Percentiles rank a stretch among this genome's conserved stretches.
Evolutionary conservation across 495 filamentous ascomycete genomes (phyloP).

Genomic region (Aspergillus bertholletiae): DNA sequence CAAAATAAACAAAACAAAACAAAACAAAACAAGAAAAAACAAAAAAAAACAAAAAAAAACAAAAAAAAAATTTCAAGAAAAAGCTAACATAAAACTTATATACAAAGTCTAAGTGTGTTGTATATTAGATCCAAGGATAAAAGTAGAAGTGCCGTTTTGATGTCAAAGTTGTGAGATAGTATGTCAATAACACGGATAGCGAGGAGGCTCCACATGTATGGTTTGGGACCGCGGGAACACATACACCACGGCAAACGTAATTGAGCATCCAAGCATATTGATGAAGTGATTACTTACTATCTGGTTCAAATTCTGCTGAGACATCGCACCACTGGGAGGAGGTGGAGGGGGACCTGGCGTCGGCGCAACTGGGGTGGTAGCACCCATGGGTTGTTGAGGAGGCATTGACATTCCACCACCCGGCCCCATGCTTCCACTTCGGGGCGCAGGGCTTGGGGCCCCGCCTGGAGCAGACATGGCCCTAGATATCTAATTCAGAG

Average conservation of each 20-base stretch:
- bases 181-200: background rate
- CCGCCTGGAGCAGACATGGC: constrained; percentile 47
- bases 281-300: constrained; percentile 63
- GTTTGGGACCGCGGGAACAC: background rate
- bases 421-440: constrained; percentile 52
- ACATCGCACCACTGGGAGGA: constrained; percentile 50
- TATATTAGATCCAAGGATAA: too few species aligned
- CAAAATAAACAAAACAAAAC: background rate
- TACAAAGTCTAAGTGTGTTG: too few species aligned
- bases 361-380: constrained; percentile 34
- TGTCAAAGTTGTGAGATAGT: background rate
- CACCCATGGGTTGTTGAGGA: constrained; percentile 44
- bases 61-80: too few species aligned
- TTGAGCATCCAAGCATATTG: background rate
- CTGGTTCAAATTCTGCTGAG: constrained; percentile 88
- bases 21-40: too few species aligned
- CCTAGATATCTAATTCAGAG: background rate
- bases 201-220: background rate
- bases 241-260: background rate
- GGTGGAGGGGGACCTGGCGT: constrained; percentile 37
- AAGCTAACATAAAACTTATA: too few species aligned
- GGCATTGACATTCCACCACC: constrained; percentile 49
- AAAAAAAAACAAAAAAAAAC: too few species aligned
- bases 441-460: constrained; percentile 46
- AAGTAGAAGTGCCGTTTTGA: background rate